Conservation (phyloP, 1,139 yeast genomes). For the Kazachstania sp. region DNA sequence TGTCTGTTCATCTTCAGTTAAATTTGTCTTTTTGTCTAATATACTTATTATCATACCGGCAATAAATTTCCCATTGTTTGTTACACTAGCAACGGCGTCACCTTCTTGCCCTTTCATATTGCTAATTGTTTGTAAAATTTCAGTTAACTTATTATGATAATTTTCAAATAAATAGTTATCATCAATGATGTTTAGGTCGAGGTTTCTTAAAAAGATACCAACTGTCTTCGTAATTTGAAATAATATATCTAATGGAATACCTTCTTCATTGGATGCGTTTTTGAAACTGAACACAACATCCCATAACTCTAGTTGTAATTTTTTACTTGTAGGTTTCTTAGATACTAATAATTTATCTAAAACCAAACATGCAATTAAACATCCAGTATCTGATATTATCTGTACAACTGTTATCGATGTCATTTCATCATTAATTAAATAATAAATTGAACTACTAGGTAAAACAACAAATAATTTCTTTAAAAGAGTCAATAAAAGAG, state of each 20-base stretch:
- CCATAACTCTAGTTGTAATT: constrained; percentile 14
- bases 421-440: constrained; percentile 8
- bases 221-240: constrained; percentile 28
- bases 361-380: constrained; percentile 18
- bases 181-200: constrained; percentile 1
- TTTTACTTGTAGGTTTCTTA: constrained; percentile 5
- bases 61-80: constrained; percentile 25
- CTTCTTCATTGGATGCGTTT: constrained; percentile 6
- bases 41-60: constrained; percentile 20
- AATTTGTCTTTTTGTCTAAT: constrained; percentile 2
- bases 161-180: constrained; percentile 8
- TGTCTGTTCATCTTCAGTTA: constrained; percentile 11
- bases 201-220: constrained; percentile 23
- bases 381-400: constrained; percentile 16
- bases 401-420: constrained; percentile 6
- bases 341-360: constrained; percentile 23
- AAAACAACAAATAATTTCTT: constrained; percentile 23
- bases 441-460: constrained; percentile 19
- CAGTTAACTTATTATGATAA: constrained; percentile 6
- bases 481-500: constrained; percentile 19
- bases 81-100: constrained; percentile 21
- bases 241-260: constrained; percentile 14
- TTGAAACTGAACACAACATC: constrained; percentile 17
- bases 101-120: constrained; percentile 14
- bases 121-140: constrained; percentile 13